Percentiles rank a stretch among this genome's conserved stretches.
Evolutionary conservation across 192 early-diverging fungal genomes (phyloP).

Genomic region (Chytriomyces confervae): DNA sequence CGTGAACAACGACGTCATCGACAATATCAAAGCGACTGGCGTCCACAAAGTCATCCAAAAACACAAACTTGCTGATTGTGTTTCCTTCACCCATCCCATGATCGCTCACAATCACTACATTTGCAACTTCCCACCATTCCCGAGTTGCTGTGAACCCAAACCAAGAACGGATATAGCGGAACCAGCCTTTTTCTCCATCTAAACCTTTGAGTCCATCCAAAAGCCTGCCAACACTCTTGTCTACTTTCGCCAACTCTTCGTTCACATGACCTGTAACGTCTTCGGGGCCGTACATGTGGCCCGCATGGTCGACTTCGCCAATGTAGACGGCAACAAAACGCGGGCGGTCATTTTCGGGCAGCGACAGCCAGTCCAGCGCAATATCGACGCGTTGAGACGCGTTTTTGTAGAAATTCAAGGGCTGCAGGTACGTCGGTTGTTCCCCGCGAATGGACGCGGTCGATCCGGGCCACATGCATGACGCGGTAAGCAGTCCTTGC

Average conservation of each 20-base stretch:
- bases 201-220: constrained; percentile 44
- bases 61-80: constrained; percentile 59
- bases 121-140: constrained; percentile 53
- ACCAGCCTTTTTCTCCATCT: too few relatives aligned
- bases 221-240: constrained; percentile 67
- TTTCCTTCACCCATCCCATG: constrained; percentile 81
- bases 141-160: not conserved
- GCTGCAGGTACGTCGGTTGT: constrained; percentile 70
- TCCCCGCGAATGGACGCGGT: constrained; percentile 59
- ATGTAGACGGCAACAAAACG: constrained; percentile 77
- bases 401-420: constrained; percentile 54
- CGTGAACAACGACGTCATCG: constrained; percentile 63
- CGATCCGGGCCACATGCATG: constrained; percentile 87
- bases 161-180: too few relatives aligned
- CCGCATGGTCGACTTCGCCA: constrained; percentile 78
- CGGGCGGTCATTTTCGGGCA: constrained; percentile 70
- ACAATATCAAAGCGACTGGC: constrained; percentile 56
- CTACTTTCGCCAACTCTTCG: constrained; percentile 56
- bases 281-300: constrained; percentile 76
- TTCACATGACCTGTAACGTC: constrained; percentile 58
- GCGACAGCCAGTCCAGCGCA: constrained; percentile 79
- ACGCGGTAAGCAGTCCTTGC: constrained; percentile 69
- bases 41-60: constrained; percentile 76
- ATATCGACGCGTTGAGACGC: constrained; percentile 63
- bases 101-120: constrained; percentile 74